Percentiles rank a stretch among this genome's conserved stretches.
These are phyloP conservation scores for Monilinia polystroma DNA, from an alignment of 2,329 filamentous ascomycete species.

Conservation along the genomic window DNA sequence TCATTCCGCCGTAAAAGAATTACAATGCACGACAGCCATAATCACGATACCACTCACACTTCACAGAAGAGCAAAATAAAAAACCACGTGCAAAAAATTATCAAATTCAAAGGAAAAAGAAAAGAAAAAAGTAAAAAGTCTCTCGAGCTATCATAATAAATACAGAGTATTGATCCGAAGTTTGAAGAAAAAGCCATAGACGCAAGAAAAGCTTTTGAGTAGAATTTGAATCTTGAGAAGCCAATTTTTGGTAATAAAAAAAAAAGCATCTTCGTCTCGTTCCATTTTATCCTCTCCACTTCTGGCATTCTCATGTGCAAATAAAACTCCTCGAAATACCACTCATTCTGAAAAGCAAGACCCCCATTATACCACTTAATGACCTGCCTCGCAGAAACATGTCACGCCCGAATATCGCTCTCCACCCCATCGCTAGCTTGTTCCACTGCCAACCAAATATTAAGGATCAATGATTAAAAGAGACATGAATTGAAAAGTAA, in stretches of 20 bases:
- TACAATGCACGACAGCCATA: no score
- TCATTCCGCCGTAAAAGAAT: no score
- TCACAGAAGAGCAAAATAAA: background rate
- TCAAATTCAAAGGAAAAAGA: conserved; percentile 9
- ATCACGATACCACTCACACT: no score
- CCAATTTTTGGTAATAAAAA: background rate
- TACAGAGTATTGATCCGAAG: conserved; percentile 22
- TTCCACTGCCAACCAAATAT: conserved; percentile 23
- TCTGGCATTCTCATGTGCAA: conserved; percentile 21
- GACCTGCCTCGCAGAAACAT: conserved; percentile 23
- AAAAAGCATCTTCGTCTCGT: conserved; percentile 9
- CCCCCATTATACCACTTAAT: conserved; percentile 11
- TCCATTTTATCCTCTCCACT: conserved; percentile 1
- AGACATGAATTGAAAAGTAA: conserved; percentile 25
- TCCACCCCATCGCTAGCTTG: conserved; percentile 12
- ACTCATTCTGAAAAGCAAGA: conserved; percentile 21
- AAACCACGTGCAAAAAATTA: conserved; percentile 7
- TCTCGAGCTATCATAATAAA: conserved; percentile 25
- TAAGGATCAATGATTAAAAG: conserved; percentile 27
- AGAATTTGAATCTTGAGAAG: conserved; percentile 3
- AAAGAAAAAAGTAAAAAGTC: conserved; percentile 3
- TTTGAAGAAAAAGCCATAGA: conserved; percentile 4
- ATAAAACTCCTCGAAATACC: conserved; percentile 16
- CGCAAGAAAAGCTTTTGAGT: conserved; percentile 1
- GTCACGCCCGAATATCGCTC: conserved; percentile 14